A percentile compares a stretch with the other conserved stretches of the same genome.
Conservation (phyloP, 768 basidiomycete genomes). For the Termitomyces sp. region DNA sequence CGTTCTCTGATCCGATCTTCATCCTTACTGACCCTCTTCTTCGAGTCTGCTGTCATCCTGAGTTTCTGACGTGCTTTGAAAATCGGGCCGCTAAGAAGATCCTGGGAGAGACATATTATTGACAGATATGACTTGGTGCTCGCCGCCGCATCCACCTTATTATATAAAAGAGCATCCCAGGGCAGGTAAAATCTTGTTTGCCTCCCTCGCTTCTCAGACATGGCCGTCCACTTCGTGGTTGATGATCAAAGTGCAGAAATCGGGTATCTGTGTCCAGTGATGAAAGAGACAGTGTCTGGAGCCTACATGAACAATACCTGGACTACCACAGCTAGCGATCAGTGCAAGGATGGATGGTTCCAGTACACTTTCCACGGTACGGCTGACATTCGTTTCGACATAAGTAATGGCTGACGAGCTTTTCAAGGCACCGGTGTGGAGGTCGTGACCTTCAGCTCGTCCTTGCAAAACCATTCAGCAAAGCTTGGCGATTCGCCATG, state of each 20-base stretch:
- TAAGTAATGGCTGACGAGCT: background rate
- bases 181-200: background rate
- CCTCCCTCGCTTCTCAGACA: background rate
- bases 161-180: background rate
- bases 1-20: background rate
- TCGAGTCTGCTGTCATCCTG: background rate
- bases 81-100: background rate
- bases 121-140: background rate
- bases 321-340: constrained; percentile 25
- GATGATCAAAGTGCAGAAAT: constrained; percentile 32
- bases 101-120: background rate
- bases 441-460: constrained; percentile 19
- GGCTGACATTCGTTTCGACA: background rate
- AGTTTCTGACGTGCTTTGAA: background rate
- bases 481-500: constrained; percentile 31
- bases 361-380: constrained; percentile 32
- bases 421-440: constrained; percentile 26
- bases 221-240: constrained; percentile 23
- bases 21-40: background rate
- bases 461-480: constrained; percentile 24
- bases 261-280: constrained; percentile 30
- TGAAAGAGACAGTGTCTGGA: constrained; percentile 25
- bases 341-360: constrained; percentile 33
- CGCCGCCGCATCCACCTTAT: background rate
- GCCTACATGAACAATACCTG: constrained; percentile 34